Base-by-base conservation (phyloP, 2,329 filamentous ascomycete species). In the Hawksworthiomyces lignivorus region DNA sequence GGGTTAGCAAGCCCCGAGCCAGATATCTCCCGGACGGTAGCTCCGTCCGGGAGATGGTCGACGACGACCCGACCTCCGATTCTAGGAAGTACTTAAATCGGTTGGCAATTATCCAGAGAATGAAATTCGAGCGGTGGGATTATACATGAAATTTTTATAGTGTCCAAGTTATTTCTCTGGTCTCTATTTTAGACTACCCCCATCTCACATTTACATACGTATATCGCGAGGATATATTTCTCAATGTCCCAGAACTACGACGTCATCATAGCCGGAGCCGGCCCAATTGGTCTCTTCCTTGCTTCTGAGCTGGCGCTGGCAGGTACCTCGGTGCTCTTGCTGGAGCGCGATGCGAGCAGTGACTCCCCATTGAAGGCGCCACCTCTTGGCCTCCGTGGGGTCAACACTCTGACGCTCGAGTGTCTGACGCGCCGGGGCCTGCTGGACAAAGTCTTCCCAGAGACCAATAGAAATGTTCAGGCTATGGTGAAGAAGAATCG, bases 371-470 rank as follows among this genome's bases (percentile, higher is more conserved):
- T 53, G 52, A 64, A 65, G 39, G 41, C 21, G 19, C 35, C 41
- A 1, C 56, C 55, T 2, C 44, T 59, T 2, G 59, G 58, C 15
- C 30, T 51, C 12, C 51, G 60, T 4, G 61, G 60, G 22, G 43
- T 65, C 14, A 62, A 61, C 43, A 58, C 55, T 1, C 45, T 50
- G 3, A 59, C 61, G 1, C 34, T 60, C 15, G 63, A 66, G 42
- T 48, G 53, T 5, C 52, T 67, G 19, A 55, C 65, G 39, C 61
- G 63, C 2, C 61, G 64, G 7, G 63, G 62, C 3, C 48, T 67
- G 7, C 52, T 64, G n/a, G 46, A 50, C 45, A 50, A 57, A 22
- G 37, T 62, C 24, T 38, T 50, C 17, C 39, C 19, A 33, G 21
- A 43, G 17, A 19, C 40, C 43, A 28, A 17, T 34, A 43, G n/a